Percentiles rank a stretch among this genome's conserved stretches.
Evolutionary conservation across 2,329 filamentous ascomycete species (phyloP).

Genomic region (Nemania bipapillata): DNA sequence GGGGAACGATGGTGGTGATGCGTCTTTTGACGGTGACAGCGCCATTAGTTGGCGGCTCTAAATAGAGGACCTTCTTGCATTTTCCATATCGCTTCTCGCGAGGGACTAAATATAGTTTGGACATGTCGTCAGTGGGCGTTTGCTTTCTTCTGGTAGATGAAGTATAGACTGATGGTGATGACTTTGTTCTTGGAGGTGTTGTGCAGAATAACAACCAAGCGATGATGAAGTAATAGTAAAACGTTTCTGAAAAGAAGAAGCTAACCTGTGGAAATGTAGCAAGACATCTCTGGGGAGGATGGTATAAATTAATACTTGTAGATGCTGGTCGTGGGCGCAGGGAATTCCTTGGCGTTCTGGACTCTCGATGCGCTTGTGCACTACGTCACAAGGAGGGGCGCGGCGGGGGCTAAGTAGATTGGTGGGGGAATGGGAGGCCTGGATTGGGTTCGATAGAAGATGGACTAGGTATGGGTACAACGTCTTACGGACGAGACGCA

Average conservation of each 20-base stretch:
- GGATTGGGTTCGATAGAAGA: not conserved
- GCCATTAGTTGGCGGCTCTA: conserved; percentile 55
- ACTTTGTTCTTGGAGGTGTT: not conserved
- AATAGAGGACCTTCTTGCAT: conserved; percentile 57
- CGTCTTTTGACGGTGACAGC: conserved; percentile 53
- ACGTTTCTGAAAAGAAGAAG: conserved; percentile 16
- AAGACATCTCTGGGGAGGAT: conserved; percentile 41
- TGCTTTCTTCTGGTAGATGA: conserved; percentile 21
- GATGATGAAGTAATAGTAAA: not conserved
- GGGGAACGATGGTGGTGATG: conserved; percentile 56
- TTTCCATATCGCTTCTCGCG: conserved; percentile 51
- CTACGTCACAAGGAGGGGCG: conserved; percentile 37
- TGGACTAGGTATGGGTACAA: conserved; percentile 22
- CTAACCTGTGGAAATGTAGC: conserved; percentile 50
- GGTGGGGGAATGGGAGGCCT: conserved; percentile 7
- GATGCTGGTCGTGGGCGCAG: conserved; percentile 26
- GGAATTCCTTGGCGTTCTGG: conserved; percentile 34
- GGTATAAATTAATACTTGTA: conserved; percentile 14
- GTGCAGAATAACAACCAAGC: not conserved
- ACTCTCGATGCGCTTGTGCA: conserved; percentile 22
- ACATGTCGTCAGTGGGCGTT: conserved; percentile 48
- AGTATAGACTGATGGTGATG: not conserved
- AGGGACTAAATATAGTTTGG: conserved; percentile 48
- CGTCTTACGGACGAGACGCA: conserved; percentile 32
- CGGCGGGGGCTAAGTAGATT: conserved; percentile 27